Base-by-base conservation (phyloP, 176 grass and related monocot species). In the Coix lacrymajobi region DNA sequence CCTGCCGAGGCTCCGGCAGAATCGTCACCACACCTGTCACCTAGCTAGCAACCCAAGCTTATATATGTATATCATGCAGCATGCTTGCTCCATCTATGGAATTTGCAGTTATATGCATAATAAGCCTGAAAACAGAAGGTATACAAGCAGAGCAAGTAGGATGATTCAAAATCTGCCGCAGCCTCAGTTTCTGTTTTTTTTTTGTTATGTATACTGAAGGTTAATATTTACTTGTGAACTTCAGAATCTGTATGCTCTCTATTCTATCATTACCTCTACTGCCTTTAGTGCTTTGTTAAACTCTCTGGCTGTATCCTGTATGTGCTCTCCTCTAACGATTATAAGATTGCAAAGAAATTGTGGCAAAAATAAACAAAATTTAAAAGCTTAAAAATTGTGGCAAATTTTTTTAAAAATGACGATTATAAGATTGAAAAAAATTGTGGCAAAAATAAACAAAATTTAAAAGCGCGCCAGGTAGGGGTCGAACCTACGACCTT, bases 401-500 rank as follows among this genome's bases (percentile, higher is more conserved):
- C n/a, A n/a, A n/a, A n/a, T n/a, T n/a, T n/a, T n/a, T n/a, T n/a
- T n/a, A n/a, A n/a, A n/a, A n/a, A n/a, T n/a, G n/a, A n/a, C n/a
- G n/a, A n/a, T n/a, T n/a, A n/a, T n/a, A n/a, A n/a, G n/a, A n/a
- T n/a, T n/a, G n/a, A 45, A 15, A 14, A 45, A 14, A 14, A 45
- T n/a, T n/a, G n/a, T n/a, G n/a, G n/a, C 8, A 15, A 15, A 46
- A 46, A 51, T 2, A 2, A 51, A 51, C 4, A 20, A 52, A 52
- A n/a, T n/a, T n/a, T n/a, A n/a, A 49, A 2, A 0, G 3, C 88
- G 82, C 78, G 83, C 85, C 88, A 94, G 86, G 79, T 85, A 94
- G 92, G 86, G 86, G 75, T 93, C 86, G 88, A 94, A 91, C 88
- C 85, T 91, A 83, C 85, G 88, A 84, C 92, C 87, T 88, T 86